Base-by-base conservation (phyloP, 352 stramenopile genomes). In the Phytophthora litchii region DNA sequence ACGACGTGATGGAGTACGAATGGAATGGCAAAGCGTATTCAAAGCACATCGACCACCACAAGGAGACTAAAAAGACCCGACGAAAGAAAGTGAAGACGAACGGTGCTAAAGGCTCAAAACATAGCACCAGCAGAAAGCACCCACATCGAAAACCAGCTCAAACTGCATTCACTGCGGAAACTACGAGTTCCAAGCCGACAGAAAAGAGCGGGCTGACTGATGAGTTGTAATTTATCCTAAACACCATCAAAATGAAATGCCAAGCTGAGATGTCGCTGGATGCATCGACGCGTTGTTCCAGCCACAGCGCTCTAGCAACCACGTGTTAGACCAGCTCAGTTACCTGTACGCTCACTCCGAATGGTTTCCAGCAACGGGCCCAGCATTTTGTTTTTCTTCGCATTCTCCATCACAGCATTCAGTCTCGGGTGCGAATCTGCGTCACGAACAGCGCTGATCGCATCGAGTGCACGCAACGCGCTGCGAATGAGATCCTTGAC, bases 401-500 rank as follows among this genome's bases (percentile, higher is more conserved):
- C 67, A 42, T 65, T 83, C 20, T 89, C 78, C 40, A 88, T 60
- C 32, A 92, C 74, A 20, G 58, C 49, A 32, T 76, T 69, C 42
- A 94, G 80, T 51, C 88, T 92, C 12, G 84, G 76, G 62, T 96
- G 80, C 7, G 78, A 80, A 9, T 94, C 80, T 14, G 78, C 66
- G 58, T 94, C 87, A 47, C 79, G 78, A 38, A 94, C 82, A 54
- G 66, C 47, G 45, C 78, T 87, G 55, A 92, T 78, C 11, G 82
- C 83, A 48, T 96, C 81, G 11, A 97, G 73, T 0, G 87, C 89
- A 65, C 93, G 89, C 63, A 99, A 70, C 16, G 85, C 95, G 50
- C 92, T 98, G 57, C 97, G 97, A 47, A 99, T 98, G 57, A 98
- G 88, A 63, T 99, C 96, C 50, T 98, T 98, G 4, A 94, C 83